These are phyloP conservation scores for Ciborinia camelliae DNA, from an alignment of 2,329 filamentous ascomycete genomes.

Conservation along the genomic window DNA sequence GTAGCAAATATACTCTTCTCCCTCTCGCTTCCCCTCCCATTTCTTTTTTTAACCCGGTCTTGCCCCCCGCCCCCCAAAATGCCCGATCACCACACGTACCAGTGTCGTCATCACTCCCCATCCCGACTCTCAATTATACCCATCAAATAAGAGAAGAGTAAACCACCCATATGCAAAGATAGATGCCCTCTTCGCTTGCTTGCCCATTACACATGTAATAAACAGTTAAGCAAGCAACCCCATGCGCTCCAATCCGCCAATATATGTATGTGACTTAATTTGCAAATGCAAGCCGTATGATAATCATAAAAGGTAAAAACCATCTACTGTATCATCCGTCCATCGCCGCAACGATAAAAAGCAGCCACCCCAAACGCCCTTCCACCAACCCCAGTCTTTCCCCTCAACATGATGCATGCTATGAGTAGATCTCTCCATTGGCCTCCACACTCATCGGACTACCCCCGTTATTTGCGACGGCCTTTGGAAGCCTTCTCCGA, in stretches of 20 bases:
- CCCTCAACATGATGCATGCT: constrained; percentile 14
- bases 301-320: constrained; percentile 9
- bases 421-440: constrained; percentile 28
- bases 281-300: constrained; percentile 6
- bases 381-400: neutral
- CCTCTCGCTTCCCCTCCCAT: neutral
- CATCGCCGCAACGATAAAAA: constrained; percentile 14
- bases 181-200: neutral
- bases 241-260: neutral
- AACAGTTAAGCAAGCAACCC: constrained; percentile 7
- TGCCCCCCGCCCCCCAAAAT: too few relatives aligned
- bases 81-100: neutral
- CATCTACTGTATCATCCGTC: constrained; percentile 15
- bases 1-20: neutral
- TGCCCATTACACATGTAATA: neutral
- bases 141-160: neutral
- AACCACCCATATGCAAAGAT: constrained; percentile 14
- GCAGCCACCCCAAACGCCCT: constrained; percentile 6
- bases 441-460: constrained; percentile 38
- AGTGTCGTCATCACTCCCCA: neutral
- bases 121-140: constrained; percentile 3
- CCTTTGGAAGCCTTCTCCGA: constrained; percentile 4
- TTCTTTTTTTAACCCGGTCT: neutral
- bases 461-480: constrained; percentile 26
- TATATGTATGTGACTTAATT: constrained; percentile 9